phyloP scores from a whole-genome alignment of 2,329 filamentous ascomycete species.

The Fusarium sp. region DNA sequence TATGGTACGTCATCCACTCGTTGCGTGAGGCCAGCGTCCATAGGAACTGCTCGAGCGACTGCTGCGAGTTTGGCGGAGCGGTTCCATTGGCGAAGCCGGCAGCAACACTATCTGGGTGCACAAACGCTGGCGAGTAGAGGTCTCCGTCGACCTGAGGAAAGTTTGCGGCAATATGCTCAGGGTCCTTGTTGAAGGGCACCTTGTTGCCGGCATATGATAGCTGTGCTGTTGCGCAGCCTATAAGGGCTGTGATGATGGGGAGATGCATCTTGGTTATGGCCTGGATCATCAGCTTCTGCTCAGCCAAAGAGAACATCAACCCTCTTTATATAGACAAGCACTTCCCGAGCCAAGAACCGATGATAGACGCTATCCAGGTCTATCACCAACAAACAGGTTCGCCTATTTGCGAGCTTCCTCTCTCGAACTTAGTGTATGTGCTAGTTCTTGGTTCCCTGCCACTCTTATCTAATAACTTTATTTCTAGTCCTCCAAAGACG shows the following conservation, averaged over 20 bases:
- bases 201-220: conserved; percentile 24
- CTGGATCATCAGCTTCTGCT: neutral
- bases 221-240: conserved; percentile 1
- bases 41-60: conserved; percentile 15
- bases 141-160: conserved; percentile 24
- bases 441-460: too few relatives aligned
- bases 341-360: neutral
- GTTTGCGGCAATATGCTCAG: conserved; percentile 15
- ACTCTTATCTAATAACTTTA: neutral
- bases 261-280: conserved; percentile 12
- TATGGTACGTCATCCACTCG: conserved; percentile 33
- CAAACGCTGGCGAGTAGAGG: conserved; percentile 32
- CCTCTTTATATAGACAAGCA: neutral
- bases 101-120: neutral
- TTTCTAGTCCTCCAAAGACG: neutral
- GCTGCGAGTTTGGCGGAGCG: conserved; percentile 17
- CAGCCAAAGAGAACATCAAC: neutral
- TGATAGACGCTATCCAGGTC: neutral
- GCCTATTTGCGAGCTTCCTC: conserved; percentile 1
- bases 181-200: conserved; percentile 7
- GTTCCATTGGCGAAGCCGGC: conserved; percentile 28
- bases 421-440: conserved; percentile 1
- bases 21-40: conserved; percentile 14
- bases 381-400: neutral
- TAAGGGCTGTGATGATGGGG: neutral